These are phyloP conservation scores for Trametes meyenii DNA, from an alignment of 768 basidiomycete species.

Conservation along the genomic window DNA sequence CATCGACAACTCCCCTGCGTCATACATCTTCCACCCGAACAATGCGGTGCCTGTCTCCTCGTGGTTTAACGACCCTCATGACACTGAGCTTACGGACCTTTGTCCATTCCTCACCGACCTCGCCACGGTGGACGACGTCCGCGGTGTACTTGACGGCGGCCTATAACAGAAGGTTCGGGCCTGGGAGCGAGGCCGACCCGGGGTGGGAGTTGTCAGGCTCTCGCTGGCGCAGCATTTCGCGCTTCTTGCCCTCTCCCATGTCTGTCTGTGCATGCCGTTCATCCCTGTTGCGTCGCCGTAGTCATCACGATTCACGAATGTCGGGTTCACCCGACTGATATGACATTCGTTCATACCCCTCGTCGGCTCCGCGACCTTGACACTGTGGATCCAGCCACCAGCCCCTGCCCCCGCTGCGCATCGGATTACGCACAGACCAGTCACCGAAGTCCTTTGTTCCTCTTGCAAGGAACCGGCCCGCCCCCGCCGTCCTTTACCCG, in stretches of 20 bases:
- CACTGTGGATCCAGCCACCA: neutral
- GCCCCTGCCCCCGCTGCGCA: too few relatives aligned
- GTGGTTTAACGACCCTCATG: slow-evolving; percentile 99
- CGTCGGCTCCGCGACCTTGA: neutral
- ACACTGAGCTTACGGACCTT: slow-evolving; percentile 95
- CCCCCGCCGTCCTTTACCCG: too few relatives aligned
- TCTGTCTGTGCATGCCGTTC: slow-evolving; percentile 19
- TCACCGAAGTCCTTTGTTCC: neutral
- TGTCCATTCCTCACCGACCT: slow-evolving; percentile 94
- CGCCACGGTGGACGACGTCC: slow-evolving; percentile 81
- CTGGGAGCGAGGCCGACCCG: slow-evolving; percentile 12
- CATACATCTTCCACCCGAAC: slow-evolving; percentile 99
- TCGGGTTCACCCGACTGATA: slow-evolving; percentile 15
- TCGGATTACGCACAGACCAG: too few relatives aligned
- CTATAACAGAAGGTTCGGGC: slow-evolving; percentile 25
- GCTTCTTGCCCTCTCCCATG: slow-evolving; percentile 9
- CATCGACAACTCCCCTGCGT: slow-evolving; percentile 98
- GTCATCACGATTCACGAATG: slow-evolving; percentile 19
- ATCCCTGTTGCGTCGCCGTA: slow-evolving; percentile 22
- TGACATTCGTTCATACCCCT: slow-evolving; percentile 4
- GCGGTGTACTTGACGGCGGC: slow-evolving; percentile 48
- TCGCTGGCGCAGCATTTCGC: slow-evolving; percentile 5
- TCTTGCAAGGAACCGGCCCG: neutral
- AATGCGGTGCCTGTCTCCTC: slow-evolving; percentile 99
- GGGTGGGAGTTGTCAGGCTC: slow-evolving; percentile 11